Base-by-base conservation (phyloP, 257 asterid species). In the Apocynum venetum region DNA sequence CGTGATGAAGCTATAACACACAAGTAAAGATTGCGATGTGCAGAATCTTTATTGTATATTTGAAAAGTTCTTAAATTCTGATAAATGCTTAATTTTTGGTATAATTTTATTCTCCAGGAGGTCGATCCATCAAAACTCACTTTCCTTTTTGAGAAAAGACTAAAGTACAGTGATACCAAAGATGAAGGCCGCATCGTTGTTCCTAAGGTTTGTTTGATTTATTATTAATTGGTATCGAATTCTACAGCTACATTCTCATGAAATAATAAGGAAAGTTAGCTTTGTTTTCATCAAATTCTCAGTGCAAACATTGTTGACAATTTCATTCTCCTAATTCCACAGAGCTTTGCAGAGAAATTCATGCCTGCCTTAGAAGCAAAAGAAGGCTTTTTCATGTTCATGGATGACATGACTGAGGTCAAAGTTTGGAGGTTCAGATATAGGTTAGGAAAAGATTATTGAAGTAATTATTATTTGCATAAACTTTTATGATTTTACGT, bases 91-190 rank as follows among this genome's bases (percentile, higher is more conserved):
- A 7, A 51, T 14, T 25, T 13, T 57, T 35, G 6, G 8, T n/a
- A 43, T 10, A 2, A 19, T 53, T 9, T 53, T 43, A 8, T 68
- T 49, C 0, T 15, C 38, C 80, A 79, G 82, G 75, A 43, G 61
- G 71, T 80, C 4, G 31, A 74, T 67, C 38, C 40, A 36, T 53
- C 59, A 11, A 38, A 25, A 19, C 38, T 80, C 63, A 67, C 60
- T 31, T 74, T 80, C 46, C 56, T 80, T 11, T 80, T 80, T 44
- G 83, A 74, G 63, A 80, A 80, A 66, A 57, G 78, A 46, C 51
- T 80, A 6, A 74, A 40, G 11, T 43, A 67, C 12, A 80, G 83
- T 40, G 83, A 80, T 67, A 75, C 74, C 40, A 74, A 74, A 19
- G 55, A 55, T 38, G 64, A 75, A 73, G 83, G 83, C 0, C 83